Evolutionary conservation across 768 basidiomycete species (phyloP), one percentile per base, ranked within the genome.

Genomic region (Lentinula detonsa): DNA sequence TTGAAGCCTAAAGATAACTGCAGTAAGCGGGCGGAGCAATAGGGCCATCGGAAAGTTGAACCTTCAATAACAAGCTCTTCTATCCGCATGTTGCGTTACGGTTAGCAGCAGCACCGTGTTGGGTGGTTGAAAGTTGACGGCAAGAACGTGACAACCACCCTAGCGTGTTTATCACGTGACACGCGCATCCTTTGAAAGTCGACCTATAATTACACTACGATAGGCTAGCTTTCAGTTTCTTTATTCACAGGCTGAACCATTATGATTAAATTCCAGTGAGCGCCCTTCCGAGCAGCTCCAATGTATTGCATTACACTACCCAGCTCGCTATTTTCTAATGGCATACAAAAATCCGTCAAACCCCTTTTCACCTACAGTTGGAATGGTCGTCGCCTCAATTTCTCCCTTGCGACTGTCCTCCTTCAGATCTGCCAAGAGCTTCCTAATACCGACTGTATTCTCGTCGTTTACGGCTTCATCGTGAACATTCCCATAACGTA

Each of bases 51-150:
- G n/a, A 28, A 72, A 37, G 66, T 31, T 10, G 18, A 5, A 85
- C 93, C 94, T 73, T 98, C 96, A 57, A 98, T 82, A 61, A 98
- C 89, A 31, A 98, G 86, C 69, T 98, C 96, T 71, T 96, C 93
- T 65, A 97, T 95, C 65, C 94, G 80, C 95, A 96, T 96, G 61
- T 67, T 56, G 35, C 55, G 63, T 58, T 55, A 23, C 34, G 48
- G 46, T 33, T 49, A 18, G 55, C 45, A 43, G 61, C 13, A 39
- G 37, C 13, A 2, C 37, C 2, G 13, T 39, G 37, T 39, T 39
- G 37, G 4, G 9, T 39, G 37, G 37, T 39, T 39, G 37, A 39
- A 39, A 28, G 28, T 39, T 39, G 37, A 39, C 7, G 37, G 0
- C 37, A 39, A 39, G 37, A 39, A 39, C 37, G 37, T 39, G 37